Percentiles rank a stretch among this genome's conserved stretches.
phyloP scores from a whole-genome alignment of 2,329 filamentous ascomycete species.

The Moelleriella libera region DNA sequence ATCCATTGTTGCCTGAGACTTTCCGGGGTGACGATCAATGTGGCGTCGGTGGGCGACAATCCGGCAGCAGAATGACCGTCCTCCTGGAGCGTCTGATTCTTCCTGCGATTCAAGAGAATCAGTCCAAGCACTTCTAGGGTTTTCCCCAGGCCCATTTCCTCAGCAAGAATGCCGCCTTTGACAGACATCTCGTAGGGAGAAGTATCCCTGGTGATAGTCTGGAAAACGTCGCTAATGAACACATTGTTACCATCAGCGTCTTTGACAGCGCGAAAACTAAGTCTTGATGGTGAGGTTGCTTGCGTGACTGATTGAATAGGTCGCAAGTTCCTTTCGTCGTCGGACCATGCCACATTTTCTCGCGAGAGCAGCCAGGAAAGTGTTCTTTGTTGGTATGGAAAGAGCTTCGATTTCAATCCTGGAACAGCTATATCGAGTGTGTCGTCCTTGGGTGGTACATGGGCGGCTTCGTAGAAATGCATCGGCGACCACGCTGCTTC shows the following conservation, averaged over 20 bases:
- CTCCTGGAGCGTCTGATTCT: constrained; percentile 3
- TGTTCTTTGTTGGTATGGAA: constrained; percentile 58
- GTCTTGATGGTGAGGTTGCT: constrained; percentile 1
- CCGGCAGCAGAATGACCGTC: constrained; percentile 22
- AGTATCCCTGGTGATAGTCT: constrained; percentile 38
- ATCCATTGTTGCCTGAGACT: constrained; percentile 48
- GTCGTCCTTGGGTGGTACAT: constrained; percentile 37
- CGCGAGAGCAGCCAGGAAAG: constrained; percentile 55
- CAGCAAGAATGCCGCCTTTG: constrained; percentile 53
- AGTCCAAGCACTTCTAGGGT: constrained; percentile 63
- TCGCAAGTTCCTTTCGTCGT: constrained; percentile 7
- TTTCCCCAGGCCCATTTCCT: constrained; percentile 77
- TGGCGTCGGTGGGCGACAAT: constrained; percentile 37
- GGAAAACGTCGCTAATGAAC: constrained; percentile 50
- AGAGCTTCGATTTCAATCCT: constrained; percentile 37
- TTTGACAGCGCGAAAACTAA: constrained; percentile 17
- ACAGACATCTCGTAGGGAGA: constrained; percentile 27
- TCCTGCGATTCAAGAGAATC: constrained; percentile 43
- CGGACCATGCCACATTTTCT: constrained; percentile 43
- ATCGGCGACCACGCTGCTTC: constrained; percentile 26
- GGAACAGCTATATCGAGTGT: constrained; percentile 26
- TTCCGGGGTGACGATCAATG: constrained; percentile 46
- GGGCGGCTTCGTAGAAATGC: constrained; percentile 56
- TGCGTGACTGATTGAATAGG: constrained; percentile 4
- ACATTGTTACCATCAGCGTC: constrained; percentile 23